phyloP scores from a whole-genome alignment of 2,329 filamentous ascomycete species.

The Alternaria longipes region DNA sequence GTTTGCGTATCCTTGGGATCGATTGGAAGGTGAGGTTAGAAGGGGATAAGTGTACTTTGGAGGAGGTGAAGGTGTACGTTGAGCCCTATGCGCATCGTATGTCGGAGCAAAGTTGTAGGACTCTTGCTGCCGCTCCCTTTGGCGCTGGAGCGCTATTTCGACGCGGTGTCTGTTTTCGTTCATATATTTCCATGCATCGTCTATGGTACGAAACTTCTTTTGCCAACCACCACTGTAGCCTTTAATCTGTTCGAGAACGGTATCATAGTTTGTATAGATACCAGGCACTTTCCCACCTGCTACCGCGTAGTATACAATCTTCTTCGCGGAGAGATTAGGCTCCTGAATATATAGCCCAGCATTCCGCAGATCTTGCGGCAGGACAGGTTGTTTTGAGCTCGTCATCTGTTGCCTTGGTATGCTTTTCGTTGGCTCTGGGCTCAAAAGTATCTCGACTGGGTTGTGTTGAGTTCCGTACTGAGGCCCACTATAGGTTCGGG shows the following conservation, averaged over 20 bases:
- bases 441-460: constrained; percentile 25
- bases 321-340: constrained; percentile 48
- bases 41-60: neutral
- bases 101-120: neutral
- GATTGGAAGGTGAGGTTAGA: neutral
- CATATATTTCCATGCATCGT: constrained; percentile 84
- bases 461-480: constrained; percentile 22
- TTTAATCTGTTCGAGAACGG: constrained; percentile 74
- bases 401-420: neutral
- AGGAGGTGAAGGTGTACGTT: neutral
- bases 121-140: neutral
- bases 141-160: neutral
- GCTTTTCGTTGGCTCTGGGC: constrained; percentile 16
- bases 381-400: neutral
- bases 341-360: constrained; percentile 77
- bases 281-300: constrained; percentile 65
- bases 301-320: constrained; percentile 67
- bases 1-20: neutral
- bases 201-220: constrained; percentile 56
- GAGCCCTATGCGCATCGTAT: neutral
- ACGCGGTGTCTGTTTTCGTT: constrained; percentile 33
- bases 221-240: constrained; percentile 69
- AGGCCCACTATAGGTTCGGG: neutral
- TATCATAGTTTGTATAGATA: constrained; percentile 72
- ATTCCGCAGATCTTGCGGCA: constrained; percentile 61